Evolutionary conservation across 2,329 filamentous ascomycete species (phyloP).

Genomic region (Microdochium bolleyi): DNA sequence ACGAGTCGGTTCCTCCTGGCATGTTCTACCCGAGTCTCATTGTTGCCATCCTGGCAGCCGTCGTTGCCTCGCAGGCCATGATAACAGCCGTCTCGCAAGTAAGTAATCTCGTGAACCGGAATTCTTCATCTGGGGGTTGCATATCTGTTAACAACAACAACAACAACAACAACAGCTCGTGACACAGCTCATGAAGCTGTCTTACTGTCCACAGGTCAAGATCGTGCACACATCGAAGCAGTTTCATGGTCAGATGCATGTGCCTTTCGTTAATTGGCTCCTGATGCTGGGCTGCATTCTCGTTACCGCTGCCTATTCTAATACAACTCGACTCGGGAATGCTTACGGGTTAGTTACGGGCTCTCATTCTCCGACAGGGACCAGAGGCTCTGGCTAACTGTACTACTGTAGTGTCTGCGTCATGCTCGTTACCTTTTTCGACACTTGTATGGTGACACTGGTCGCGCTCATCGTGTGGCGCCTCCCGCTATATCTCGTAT

Average conservation of each 20-base stretch:
- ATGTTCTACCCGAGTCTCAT: conserved; percentile 62
- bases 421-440: conserved; percentile 72
- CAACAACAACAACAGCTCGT: conserved; percentile 18
- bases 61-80: conserved; percentile 72
- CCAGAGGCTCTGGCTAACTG: conserved; percentile 1
- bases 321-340: conserved; percentile 62
- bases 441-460: conserved; percentile 65
- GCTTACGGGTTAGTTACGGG: conserved; percentile 49
- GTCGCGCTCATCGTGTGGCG: conserved; percentile 68
- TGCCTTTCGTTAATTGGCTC: conserved; percentile 70
- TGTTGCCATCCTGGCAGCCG: conserved; percentile 60
- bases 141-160: not conserved
- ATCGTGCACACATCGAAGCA: conserved; percentile 61
- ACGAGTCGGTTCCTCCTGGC: conserved; percentile 59
- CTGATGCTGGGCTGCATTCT: conserved; percentile 70
- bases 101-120: no score
- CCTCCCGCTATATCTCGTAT: conserved; percentile 49
- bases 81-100: conserved; percentile 69
- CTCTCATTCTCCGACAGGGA: not conserved
- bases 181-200: conserved; percentile 51
- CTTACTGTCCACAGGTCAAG: conserved; percentile 70
- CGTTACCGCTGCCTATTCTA: conserved; percentile 59
- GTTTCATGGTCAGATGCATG: conserved; percentile 70
- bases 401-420: conserved; percentile 49
- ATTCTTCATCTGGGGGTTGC: no score